These are phyloP conservation scores for Mucor ambiguus DNA, from an alignment of 371 early-diverging fungal species.

Conservation along the genomic window DNA sequence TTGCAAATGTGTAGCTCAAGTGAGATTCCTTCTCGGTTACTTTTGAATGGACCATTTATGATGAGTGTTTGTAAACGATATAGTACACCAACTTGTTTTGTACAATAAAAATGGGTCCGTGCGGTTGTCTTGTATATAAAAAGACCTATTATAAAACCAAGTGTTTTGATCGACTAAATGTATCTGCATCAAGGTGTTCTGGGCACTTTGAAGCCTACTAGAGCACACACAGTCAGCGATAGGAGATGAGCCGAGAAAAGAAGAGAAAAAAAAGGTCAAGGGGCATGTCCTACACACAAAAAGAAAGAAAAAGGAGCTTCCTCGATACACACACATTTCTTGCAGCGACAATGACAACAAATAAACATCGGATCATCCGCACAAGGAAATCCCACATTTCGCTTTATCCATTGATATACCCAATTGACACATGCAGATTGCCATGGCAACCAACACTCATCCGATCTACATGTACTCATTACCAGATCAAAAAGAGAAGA, in stretches of 20 bases:
- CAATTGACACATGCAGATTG: slow-evolving; percentile 1
- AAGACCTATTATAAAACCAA: background rate
- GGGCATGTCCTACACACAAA: background rate
- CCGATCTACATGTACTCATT: background rate
- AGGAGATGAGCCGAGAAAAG: slow-evolving; percentile 1
- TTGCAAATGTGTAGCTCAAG: background rate
- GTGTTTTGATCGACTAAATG: background rate
- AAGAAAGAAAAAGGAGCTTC: background rate
- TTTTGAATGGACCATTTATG: background rate
- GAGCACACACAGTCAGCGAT: background rate
- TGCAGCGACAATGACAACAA: background rate
- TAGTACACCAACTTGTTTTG: background rate
- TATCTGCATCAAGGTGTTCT: background rate
- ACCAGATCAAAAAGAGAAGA: background rate
- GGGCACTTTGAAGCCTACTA: background rate
- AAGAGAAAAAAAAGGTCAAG: background rate
- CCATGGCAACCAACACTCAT: background rate
- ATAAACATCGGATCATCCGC: slow-evolving; percentile 4
- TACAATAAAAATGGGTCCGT: background rate
- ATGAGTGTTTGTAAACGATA: background rate
- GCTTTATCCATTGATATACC: background rate
- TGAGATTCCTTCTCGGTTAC: background rate
- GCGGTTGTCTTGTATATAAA: background rate
- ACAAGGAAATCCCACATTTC: slow-evolving; percentile 3
- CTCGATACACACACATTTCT: background rate